Evolutionary conservation across 345 rosid species (phyloP).

Genomic region (Moringa oleifera): DNA sequence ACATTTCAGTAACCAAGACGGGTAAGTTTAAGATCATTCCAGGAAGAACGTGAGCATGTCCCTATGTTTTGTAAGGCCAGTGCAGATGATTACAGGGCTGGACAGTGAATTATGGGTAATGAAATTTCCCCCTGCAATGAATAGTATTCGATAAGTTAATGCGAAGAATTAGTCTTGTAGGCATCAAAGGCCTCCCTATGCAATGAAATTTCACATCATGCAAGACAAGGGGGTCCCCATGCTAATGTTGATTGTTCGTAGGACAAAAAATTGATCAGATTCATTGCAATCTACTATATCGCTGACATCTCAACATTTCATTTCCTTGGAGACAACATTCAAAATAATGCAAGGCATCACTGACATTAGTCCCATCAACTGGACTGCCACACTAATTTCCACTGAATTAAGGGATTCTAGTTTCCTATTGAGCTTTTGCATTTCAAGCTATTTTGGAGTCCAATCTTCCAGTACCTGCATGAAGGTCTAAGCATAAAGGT

Average conservation of each 20-base stretch:
- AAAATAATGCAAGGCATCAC: background rate
- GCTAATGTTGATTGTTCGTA: conserved; percentile 23
- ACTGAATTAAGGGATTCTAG: too few species aligned
- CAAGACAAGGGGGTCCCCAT: conserved; percentile 12
- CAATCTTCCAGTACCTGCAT: too few species aligned
- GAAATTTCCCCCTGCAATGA: background rate
- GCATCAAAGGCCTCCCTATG: conserved; percentile 7
- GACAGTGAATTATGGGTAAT: background rate
- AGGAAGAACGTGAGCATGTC: too few species aligned
- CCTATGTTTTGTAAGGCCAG: background rate
- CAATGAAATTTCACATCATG: conserved; percentile 7
- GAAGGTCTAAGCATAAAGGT: too few species aligned
- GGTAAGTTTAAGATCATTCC: too few species aligned
- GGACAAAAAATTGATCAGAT: background rate
- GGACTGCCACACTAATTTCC: too few species aligned
- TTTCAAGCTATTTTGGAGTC: too few species aligned
- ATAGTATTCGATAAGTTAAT: conserved; percentile 1
- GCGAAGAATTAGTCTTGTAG: conserved; percentile 9
- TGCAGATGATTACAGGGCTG: background rate
- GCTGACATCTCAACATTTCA: background rate
- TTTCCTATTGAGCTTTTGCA: too few species aligned
- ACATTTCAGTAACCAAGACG: too few species aligned
- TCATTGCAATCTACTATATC: background rate
- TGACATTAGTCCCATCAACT: too few species aligned
- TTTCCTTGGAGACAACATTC: too few species aligned